phyloP scores from a whole-genome alignment of 1,284 basidiomycete genomes.

The Xerocomus amazonicus region DNA sequence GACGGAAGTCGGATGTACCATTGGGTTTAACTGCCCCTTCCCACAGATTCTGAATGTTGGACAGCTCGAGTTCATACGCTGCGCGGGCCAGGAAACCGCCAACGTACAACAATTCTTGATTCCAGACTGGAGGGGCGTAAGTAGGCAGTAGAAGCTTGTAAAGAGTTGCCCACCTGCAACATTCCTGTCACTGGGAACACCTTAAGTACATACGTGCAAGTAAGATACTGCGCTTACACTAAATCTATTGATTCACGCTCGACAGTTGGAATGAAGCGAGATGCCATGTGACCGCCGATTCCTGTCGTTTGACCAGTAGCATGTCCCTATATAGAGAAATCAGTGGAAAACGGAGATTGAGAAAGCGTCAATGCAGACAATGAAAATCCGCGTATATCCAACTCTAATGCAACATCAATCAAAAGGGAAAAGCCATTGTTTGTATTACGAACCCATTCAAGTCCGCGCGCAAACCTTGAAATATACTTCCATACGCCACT shows the following conservation, averaged over 20 bases:
- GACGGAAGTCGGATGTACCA: constrained; percentile 18
- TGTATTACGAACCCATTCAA: constrained; percentile 62
- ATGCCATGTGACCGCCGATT: constrained; percentile 87
- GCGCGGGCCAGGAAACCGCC: constrained; percentile 81
- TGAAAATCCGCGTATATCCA: constrained; percentile 72
- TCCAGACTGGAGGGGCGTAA: constrained; percentile 61
- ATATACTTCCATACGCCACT: constrained; percentile 69
- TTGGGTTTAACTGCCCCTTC: constrained; percentile 40
- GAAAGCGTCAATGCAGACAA: constrained; percentile 44
- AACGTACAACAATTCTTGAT: constrained; percentile 80
- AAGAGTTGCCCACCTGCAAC: constrained; percentile 54
- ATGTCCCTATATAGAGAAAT: constrained; percentile 51
- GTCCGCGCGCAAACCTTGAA: constrained; percentile 82
- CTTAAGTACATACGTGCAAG: neutral
- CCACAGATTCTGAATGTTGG: constrained; percentile 55
- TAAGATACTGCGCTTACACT: constrained; percentile 25
- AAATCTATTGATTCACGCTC: constrained; percentile 94
- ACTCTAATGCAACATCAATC: constrained; percentile 37
- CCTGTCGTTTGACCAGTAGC: constrained; percentile 91
- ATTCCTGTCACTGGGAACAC: constrained; percentile 60
- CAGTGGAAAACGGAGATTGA: neutral
- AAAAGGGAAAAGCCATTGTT: neutral
- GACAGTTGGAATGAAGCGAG: constrained; percentile 95
- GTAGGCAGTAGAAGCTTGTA: neutral
- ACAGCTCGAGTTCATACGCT: constrained; percentile 86